Evolutionary conservation across 768 basidiomycete species (phyloP).

Genomic region (Mycena vulgaris): DNA sequence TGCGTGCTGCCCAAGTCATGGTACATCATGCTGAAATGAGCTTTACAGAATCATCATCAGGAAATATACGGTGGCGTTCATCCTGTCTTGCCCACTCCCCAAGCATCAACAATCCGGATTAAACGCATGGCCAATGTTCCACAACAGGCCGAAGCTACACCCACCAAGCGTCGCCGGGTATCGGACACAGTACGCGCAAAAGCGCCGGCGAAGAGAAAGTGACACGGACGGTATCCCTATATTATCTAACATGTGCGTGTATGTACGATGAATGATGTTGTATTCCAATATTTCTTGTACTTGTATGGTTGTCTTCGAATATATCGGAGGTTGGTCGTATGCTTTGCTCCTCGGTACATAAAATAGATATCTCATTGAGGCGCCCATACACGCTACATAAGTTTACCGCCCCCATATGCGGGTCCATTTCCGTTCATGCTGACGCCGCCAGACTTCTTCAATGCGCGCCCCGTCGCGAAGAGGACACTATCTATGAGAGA

Average conservation of each 20-base stretch:
- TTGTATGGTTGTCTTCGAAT: background rate
- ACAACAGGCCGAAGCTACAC: constrained; percentile 27
- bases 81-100: constrained; percentile 26
- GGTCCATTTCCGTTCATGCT: constrained; percentile 50
- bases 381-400: constrained; percentile 54
- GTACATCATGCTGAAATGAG: background rate
- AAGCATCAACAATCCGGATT: constrained; percentile 16
- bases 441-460: constrained; percentile 71
- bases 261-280: background rate
- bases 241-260: constrained; percentile 18
- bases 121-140: constrained; percentile 25
- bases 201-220: constrained; percentile 34
- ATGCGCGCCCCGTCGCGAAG: constrained; percentile 82
- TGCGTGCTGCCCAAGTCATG: background rate
- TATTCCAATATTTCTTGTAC: background rate
- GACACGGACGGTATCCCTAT: constrained; percentile 7
- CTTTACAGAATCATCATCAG: constrained; percentile 24
- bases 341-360: background rate
- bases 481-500: constrained; percentile 89
- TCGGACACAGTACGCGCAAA: constrained; percentile 28
- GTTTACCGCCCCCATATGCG: constrained; percentile 52
- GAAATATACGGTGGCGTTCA: constrained; percentile 36
- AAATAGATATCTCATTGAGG: constrained; percentile 19
- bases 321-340: background rate
- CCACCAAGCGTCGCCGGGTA: constrained; percentile 37